phyloP scores from a whole-genome alignment of 2,329 filamentous ascomycete species.

The Didymella sp. region DNA sequence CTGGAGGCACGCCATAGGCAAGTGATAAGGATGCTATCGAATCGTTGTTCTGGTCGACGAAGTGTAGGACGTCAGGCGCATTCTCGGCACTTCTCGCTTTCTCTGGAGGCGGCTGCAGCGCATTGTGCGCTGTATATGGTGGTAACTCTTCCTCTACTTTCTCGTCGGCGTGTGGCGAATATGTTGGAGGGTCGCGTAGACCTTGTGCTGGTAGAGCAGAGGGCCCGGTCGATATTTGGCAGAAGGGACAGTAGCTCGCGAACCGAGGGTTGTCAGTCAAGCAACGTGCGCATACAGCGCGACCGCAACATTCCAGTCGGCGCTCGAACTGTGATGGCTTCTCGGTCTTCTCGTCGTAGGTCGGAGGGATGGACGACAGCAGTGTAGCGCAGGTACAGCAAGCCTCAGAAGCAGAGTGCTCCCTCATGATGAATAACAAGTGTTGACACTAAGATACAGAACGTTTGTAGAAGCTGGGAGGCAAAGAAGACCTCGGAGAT shows the following conservation, averaged over 20 bases:
- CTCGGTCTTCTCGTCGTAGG: constrained; percentile 63
- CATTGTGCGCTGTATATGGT: constrained; percentile 52
- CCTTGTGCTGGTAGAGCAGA: constrained; percentile 66
- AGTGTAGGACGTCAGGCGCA: constrained; percentile 74
- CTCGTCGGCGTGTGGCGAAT: constrained; percentile 55
- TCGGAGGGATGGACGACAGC: constrained; percentile 62
- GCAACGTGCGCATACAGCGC: constrained; percentile 75
- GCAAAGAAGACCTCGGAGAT: constrained; percentile 25
- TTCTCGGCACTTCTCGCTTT: constrained; percentile 45
- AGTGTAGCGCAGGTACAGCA: constrained; percentile 75
- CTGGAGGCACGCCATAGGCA: constrained; percentile 71
- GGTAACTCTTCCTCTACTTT: constrained; percentile 51
- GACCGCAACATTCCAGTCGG: constrained; percentile 70
- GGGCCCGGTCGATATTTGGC: constrained; percentile 71
- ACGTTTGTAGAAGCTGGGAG: constrained; percentile 11
- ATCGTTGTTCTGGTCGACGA: constrained; percentile 73
- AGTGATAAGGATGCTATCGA: constrained; percentile 72
- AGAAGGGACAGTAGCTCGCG: constrained; percentile 73
- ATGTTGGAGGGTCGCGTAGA: constrained; percentile 72
- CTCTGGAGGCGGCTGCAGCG: constrained; percentile 34
- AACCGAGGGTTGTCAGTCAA: constrained; percentile 74
- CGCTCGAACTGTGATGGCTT: constrained; percentile 68
- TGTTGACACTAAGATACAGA: constrained; percentile 2
- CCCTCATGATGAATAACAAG: constrained; percentile 9
- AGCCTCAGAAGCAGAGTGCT: constrained; percentile 50